Evolutionary conservation across 345 rosid species (phyloP).

Genomic region (Sisymbrium irio): DNA sequence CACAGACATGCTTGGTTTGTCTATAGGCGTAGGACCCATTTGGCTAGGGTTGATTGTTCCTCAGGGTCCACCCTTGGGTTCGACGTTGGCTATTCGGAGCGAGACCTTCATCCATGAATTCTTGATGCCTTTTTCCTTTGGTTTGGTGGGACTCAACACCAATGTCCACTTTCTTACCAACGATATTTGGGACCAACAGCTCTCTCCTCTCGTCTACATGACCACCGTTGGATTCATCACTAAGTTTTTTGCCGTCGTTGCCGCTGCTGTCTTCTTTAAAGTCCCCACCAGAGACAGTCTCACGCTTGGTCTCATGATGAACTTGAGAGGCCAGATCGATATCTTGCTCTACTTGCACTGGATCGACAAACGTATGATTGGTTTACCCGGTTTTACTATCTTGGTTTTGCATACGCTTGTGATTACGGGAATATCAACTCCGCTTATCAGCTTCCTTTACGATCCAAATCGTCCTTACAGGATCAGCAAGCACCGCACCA

Average conservation of each 20-base stretch:
- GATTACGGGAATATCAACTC: constrained; percentile 39
- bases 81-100: constrained; percentile 47
- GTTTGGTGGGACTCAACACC: constrained; percentile 47
- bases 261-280: constrained; percentile 33
- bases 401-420: constrained; percentile 39
- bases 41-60: constrained; percentile 64
- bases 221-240: constrained; percentile 36
- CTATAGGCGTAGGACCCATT: constrained; percentile 55
- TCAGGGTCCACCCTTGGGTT: constrained; percentile 65
- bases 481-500: constrained; percentile 65
- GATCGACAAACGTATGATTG: constrained; percentile 52
- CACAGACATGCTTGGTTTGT: constrained; percentile 66
- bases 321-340: constrained; percentile 70
- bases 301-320: constrained; percentile 56
- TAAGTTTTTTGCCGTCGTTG: constrained; percentile 37
- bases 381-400: constrained; percentile 43
- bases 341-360: constrained; percentile 49
- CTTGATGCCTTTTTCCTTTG: constrained; percentile 59
- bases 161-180: constrained; percentile 41
- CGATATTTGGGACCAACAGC: constrained; percentile 36
- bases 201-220: constrained; percentile 50
- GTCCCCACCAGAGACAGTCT: constrained; percentile 54
- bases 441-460: constrained; percentile 54
- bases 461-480: constrained; percentile 71
- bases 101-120: constrained; percentile 58